These are phyloP conservation scores for Pholiota adiposa DNA, from an alignment of 1,284 basidiomycete species.

Conservation along the genomic window DNA sequence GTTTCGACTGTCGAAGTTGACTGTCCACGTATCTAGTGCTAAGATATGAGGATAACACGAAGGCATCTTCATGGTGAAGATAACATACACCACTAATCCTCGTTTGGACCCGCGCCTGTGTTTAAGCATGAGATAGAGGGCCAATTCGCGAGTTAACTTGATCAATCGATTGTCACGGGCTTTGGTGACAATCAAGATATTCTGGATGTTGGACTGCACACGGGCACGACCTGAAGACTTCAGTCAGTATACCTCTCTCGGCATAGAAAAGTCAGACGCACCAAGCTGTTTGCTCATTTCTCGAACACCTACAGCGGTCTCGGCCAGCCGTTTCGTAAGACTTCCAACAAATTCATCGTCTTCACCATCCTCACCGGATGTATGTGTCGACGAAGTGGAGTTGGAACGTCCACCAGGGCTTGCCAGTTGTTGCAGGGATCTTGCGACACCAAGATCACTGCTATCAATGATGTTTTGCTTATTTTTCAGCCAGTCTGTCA, in stretches of 20 bases:
- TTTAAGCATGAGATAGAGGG: constrained; percentile 92
- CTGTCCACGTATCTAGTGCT: constrained; percentile 87
- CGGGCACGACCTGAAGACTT: constrained; percentile 78
- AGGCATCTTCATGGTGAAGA: constrained; percentile 15
- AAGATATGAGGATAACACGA: constrained; percentile 18
- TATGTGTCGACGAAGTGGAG: constrained; percentile 14
- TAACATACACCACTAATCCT: constrained; percentile 75
- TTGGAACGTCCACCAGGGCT: constrained; percentile 18
- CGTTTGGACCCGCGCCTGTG: constrained; percentile 61
- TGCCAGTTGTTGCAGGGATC: constrained; percentile 45
- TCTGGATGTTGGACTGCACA: constrained; percentile 91
- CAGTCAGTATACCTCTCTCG: constrained; percentile 19
- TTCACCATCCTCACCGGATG: constrained; percentile 46
- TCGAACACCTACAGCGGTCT: constrained; percentile 95
- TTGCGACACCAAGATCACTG: constrained; percentile 50
- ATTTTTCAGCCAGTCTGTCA: constrained; percentile 69
- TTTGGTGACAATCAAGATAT: constrained; percentile 96
- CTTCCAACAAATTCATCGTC: constrained; percentile 72
- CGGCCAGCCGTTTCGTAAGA: constrained; percentile 91
- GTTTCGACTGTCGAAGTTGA: constrained; percentile 89
- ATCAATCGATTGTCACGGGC: constrained; percentile 97
- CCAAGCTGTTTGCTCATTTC: constrained; percentile 99
- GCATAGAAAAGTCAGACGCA: constrained; percentile 42
- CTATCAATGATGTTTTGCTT: constrained; percentile 47
- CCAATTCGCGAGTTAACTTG: constrained; percentile 92